phyloP scores from a whole-genome alignment of 164 flowering plant species.

The Piper longum region DNA sequence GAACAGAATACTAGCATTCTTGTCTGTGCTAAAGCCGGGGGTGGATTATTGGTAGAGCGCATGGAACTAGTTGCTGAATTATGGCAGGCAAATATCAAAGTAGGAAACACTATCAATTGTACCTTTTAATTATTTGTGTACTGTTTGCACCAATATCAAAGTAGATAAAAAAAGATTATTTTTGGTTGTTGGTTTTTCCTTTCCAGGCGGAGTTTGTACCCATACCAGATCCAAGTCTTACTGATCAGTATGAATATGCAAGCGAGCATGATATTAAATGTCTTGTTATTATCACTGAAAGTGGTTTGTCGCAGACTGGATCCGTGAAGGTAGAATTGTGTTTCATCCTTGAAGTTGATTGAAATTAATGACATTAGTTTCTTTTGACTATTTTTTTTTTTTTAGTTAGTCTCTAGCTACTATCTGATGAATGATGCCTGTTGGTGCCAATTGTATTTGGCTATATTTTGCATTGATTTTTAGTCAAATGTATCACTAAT shows the following conservation, averaged over 20 bases:
- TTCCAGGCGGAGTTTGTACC: conserved; percentile 88
- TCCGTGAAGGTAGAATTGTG: conserved; percentile 56
- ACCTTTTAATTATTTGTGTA: neutral
- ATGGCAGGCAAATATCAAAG: conserved; percentile 81
- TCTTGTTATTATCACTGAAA: conserved; percentile 69
- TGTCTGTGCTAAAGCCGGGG: conserved; percentile 91
- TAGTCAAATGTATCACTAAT: too few relatives aligned
- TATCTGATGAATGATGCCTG: too few relatives aligned
- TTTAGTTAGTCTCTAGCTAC: too few relatives aligned
- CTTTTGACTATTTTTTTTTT: too few relatives aligned
- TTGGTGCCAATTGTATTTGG: too few relatives aligned
- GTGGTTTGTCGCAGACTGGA: conserved; percentile 48
- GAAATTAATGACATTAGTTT: neutral
- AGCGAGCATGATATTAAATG: conserved; percentile 86
- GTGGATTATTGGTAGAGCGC: conserved; percentile 78
- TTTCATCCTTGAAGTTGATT: neutral
- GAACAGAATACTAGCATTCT: conserved; percentile 46
- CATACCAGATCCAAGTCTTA: conserved; percentile 75
- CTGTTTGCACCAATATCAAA: neutral
- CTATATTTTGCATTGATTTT: too few relatives aligned
- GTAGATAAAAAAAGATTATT: too few relatives aligned
- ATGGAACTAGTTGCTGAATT: conserved; percentile 84
- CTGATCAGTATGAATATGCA: conserved; percentile 97
- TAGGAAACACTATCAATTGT: conserved; percentile 6
- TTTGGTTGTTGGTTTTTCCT: neutral